Percentiles rank a stretch among this genome's conserved stretches.
Evolutionary conservation across 1,139 yeast genomes (phyloP).

Genomic region (Yamadazyma mexicana): DNA sequence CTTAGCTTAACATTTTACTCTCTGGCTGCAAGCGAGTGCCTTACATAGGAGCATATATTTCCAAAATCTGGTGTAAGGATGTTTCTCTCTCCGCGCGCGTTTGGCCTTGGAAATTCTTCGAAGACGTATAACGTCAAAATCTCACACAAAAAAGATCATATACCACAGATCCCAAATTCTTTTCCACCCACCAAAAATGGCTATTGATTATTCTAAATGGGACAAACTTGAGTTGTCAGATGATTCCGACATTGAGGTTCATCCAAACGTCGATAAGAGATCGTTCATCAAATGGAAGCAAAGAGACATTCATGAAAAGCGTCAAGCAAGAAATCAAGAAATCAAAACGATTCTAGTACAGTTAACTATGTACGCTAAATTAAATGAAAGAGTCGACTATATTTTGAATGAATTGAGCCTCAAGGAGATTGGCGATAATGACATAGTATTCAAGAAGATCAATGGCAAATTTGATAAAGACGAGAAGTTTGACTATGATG

Average conservation of each 20-base stretch:
- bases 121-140: not conserved
- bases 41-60: not conserved
- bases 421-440: constrained; percentile 38
- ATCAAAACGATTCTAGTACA: constrained; percentile 76
- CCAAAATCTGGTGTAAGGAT: not conserved
- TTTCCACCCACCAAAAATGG: constrained; percentile 49
- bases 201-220: constrained; percentile 96
- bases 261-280: constrained; percentile 93
- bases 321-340: constrained; percentile 75
- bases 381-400: constrained; percentile 71
- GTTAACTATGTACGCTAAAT: constrained; percentile 68
- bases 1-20: too few species aligned
- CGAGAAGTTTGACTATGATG: constrained; percentile 53
- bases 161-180: too few species aligned
- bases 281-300: constrained; percentile 97
- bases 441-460: constrained; percentile 42
- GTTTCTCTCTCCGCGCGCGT: not conserved
- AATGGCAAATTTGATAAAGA: constrained; percentile 51
- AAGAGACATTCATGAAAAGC: constrained; percentile 92
- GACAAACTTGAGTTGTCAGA: constrained; percentile 94
- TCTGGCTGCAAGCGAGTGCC: too few species aligned
- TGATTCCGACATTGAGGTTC: constrained; percentile 95
- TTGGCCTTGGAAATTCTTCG: not conserved
- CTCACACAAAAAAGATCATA: too few species aligned
- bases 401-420: constrained; percentile 46